Conservation (phyloP, 805 yeast genomes). For the Martiniozyma abietophila region DNA sequence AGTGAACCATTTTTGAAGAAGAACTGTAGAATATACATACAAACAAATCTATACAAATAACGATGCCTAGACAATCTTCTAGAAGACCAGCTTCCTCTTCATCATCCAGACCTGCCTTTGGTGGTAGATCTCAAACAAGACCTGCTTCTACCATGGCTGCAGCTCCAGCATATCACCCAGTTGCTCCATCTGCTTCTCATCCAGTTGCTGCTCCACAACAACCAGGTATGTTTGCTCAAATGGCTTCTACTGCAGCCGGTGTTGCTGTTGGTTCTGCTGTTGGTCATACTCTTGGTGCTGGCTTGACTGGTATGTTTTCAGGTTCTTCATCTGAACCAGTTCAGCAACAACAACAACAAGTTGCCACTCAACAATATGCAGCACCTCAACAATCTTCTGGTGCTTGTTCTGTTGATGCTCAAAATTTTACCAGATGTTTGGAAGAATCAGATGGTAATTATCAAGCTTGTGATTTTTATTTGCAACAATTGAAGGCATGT, state of each 20-base stretch:
- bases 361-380: conserved; percentile 27
- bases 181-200: conserved; percentile 30
- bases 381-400: conserved; percentile 25
- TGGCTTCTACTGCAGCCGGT: conserved; percentile 99
- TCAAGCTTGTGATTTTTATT: conserved; percentile 94
- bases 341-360: conserved; percentile 24
- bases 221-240: conserved; percentile 91
- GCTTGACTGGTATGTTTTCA: conserved; percentile 81
- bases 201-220: conserved; percentile 41
- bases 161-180: conserved; percentile 31
- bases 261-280: conserved; percentile 97
- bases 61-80: conserved; percentile 29
- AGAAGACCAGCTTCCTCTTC: conserved; percentile 36
- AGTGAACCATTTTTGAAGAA: too few species aligned
- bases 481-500: conserved; percentile 96
- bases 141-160: conserved; percentile 73
- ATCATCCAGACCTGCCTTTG: conserved; percentile 22
- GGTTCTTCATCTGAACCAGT: conserved; percentile 46
- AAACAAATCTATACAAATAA: conserved; percentile 1
- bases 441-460: conserved; percentile 91
- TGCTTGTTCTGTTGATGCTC: conserved; percentile 87
- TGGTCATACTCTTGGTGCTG: conserved; percentile 96
- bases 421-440: conserved; percentile 90
- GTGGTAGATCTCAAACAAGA: conserved; percentile 39
- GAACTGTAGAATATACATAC: too few species aligned